Conservation (phyloP, 148 eudicot genomes). For the Cornus suecica region DNA sequence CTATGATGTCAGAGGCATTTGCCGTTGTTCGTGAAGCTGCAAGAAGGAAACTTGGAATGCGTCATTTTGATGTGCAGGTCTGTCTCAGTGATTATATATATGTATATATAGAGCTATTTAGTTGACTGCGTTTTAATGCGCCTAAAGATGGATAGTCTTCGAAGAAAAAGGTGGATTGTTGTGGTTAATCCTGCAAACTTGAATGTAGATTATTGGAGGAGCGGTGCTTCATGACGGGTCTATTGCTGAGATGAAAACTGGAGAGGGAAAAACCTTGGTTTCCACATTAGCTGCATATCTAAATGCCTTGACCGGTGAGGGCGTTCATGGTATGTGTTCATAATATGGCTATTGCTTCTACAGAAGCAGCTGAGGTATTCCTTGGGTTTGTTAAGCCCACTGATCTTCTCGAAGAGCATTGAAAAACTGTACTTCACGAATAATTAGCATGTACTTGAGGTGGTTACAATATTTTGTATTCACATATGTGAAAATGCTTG, state of each 20-base stretch:
- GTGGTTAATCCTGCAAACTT: slow-evolving; percentile 16
- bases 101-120: not conserved
- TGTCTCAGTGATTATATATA: slow-evolving; percentile 1
- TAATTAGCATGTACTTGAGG: not conserved
- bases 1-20: slow-evolving; percentile 74
- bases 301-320: slow-evolving; percentile 92
- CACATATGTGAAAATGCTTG: not conserved
- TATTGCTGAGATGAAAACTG: slow-evolving; percentile 99
- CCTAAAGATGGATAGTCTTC: not conserved
- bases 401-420: not conserved
- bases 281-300: slow-evolving; percentile 99
- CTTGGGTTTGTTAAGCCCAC: not conserved
- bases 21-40: slow-evolving; percentile 99
- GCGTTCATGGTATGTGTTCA: slow-evolving; percentile 82
- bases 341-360: not conserved
- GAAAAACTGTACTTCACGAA: not conserved
- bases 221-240: slow-evolving; percentile 98
- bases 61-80: slow-evolving; percentile 99
- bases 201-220: slow-evolving; percentile 84
- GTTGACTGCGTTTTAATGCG: not conserved
- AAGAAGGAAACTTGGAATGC: slow-evolving; percentile 93
- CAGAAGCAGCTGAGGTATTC: not conserved
- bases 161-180: not conserved
- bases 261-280: slow-evolving; percentile 97
- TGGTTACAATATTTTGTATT: not conserved